Evolutionary conservation across 169 alveolate species (phyloP).

Genomic region (Eimeria sp.): DNA sequence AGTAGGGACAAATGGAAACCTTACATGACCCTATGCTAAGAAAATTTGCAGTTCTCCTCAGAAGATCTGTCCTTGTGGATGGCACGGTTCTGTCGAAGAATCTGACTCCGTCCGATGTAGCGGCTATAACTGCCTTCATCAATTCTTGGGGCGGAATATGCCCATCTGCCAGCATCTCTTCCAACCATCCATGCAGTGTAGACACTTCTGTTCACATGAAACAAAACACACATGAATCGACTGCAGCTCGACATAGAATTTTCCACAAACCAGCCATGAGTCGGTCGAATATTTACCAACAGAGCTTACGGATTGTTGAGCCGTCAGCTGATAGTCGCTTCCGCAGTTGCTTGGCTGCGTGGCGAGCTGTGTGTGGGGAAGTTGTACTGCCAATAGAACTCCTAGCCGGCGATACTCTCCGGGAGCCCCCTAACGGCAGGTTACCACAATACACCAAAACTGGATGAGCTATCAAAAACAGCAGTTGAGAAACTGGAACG

Average conservation of each 20-base stretch:
- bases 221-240: background rate
- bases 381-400: background rate
- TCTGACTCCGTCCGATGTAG: background rate
- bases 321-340: background rate
- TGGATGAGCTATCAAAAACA: background rate
- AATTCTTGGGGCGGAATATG: background rate
- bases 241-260: background rate
- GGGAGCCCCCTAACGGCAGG: background rate
- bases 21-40: constrained; percentile 24
- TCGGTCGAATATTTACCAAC: background rate
- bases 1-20: background rate
- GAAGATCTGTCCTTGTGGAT: constrained; percentile 53
- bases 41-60: background rate
- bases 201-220: constrained; percentile 25
- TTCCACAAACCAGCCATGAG: background rate
- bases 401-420: background rate
- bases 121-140: constrained; percentile 48
- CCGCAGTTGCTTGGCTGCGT: background rate
- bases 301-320: background rate
- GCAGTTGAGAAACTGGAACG: background rate
- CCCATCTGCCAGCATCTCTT: background rate
- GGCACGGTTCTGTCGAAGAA: background rate
- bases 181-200: background rate
- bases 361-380: background rate
- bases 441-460: background rate